Conservation (phyloP, 176 grass and related monocot species). For the Neostapfia colusana region DNA sequence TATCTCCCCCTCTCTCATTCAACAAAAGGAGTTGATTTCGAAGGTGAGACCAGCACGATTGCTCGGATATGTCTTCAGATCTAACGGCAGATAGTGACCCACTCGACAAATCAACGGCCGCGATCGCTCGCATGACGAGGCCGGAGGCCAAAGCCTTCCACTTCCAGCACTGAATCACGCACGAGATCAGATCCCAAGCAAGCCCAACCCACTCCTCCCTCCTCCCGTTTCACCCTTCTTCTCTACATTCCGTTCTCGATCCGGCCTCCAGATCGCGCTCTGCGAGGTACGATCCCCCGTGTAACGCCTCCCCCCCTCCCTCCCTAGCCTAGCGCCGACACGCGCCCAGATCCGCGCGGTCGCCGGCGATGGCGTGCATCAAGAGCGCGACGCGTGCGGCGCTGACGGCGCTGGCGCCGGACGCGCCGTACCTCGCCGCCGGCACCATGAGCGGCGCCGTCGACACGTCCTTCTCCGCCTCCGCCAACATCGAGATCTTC, state of each 20-base stretch:
- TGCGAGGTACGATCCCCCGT: background rate
- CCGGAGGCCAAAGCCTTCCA: conserved; percentile 26
- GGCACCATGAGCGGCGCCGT: conserved; percentile 96
- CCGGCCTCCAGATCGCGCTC: conserved; percentile 44
- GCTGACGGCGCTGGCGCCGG: conserved; percentile 79
- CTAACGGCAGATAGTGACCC: background rate
- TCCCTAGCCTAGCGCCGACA: conserved; percentile 25
- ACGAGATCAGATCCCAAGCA: conserved; percentile 44
- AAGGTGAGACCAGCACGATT: no score
- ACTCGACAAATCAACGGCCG: background rate
- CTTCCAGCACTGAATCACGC: background rate
- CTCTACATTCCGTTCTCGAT: background rate
- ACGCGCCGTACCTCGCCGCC: conserved; percentile 82
- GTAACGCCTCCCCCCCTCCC: conserved; percentile 20
- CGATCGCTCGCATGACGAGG: conserved; percentile 17
- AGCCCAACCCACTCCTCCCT: conserved; percentile 19
- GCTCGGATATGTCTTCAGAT: background rate
- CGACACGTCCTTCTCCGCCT: conserved; percentile 69
- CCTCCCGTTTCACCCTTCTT: conserved; percentile 18
- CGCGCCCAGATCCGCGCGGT: conserved; percentile 52
- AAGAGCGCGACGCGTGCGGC: conserved; percentile 95
- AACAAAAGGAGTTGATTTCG: background rate
- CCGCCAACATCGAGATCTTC: conserved; percentile 97
- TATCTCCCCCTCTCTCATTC: no score
- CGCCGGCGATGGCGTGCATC: conserved; percentile 83